A percentile compares a stretch with the other conserved stretches of the same genome.
These are phyloP conservation scores for Pterocarpus santalinus DNA, from an alignment of 306 rosid species.

Conservation along the genomic window DNA sequence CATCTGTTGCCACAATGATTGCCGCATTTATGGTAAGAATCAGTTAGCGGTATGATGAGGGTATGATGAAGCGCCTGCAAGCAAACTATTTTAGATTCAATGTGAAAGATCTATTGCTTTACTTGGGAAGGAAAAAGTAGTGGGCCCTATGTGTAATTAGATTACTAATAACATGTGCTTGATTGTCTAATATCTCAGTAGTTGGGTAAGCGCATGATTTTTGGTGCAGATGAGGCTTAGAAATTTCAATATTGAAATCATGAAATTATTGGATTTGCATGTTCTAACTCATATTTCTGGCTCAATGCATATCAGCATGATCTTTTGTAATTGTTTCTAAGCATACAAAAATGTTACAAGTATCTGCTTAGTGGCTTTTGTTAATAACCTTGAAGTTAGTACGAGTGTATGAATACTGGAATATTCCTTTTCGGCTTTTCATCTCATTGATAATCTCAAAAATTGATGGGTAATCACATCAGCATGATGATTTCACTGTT, in stretches of 20 bases:
- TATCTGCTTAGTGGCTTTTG: too few species aligned
- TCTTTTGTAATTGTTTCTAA: too few species aligned
- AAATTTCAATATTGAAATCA: not conserved
- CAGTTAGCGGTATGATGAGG: not conserved
- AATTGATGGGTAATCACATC: too few species aligned
- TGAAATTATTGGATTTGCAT: not conserved
- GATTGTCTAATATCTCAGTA: not conserved
- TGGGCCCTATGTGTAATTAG: not conserved
- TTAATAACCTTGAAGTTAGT: too few species aligned
- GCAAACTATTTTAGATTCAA: not conserved
- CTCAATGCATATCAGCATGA: not conserved
- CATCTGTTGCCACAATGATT: conserved; percentile 87
- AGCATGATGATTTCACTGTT: conserved; percentile 36
- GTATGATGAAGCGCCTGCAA: too few species aligned
- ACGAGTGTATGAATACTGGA: too few species aligned
- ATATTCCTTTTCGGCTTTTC: too few species aligned
- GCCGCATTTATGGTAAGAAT: conserved; percentile 84
- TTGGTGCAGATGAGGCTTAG: not conserved
- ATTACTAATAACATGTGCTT: not conserved
- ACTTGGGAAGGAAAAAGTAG: not conserved
- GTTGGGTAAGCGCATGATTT: not conserved
- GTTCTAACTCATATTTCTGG: not conserved
- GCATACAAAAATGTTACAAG: too few species aligned
- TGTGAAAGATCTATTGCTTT: not conserved
- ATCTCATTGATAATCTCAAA: too few species aligned